Evolutionary conservation across 345 rosid species (phyloP).

Genomic region (Ailanthus altissimus): DNA sequence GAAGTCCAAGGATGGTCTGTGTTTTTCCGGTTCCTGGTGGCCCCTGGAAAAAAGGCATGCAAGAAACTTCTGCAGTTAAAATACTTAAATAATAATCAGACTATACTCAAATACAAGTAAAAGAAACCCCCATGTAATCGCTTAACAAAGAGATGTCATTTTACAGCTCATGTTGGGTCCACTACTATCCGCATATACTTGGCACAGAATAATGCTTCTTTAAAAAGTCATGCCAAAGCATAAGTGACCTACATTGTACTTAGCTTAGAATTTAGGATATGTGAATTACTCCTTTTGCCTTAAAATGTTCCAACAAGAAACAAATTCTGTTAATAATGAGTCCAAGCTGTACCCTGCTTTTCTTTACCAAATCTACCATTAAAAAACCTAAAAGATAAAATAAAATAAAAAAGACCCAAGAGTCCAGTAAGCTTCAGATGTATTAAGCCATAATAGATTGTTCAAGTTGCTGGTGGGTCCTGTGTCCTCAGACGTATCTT

Average conservation of each 20-base stretch:
- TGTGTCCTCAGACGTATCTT: neutral
- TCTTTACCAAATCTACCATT: neutral
- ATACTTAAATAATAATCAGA: neutral
- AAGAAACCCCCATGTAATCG: neutral
- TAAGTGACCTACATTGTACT: neutral
- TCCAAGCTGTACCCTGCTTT: neutral
- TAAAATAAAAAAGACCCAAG: neutral
- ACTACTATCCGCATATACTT: neutral
- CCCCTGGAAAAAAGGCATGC: constrained; percentile 53
- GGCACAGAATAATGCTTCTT: neutral
- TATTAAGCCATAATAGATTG: neutral
- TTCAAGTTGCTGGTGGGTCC: neutral
- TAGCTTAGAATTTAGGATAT: no score
- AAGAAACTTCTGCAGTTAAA: constrained; percentile 21
- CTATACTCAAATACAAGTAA: neutral
- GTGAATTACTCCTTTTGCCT: no score
- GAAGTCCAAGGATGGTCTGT: constrained; percentile 91
- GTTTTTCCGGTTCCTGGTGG: constrained; percentile 99
- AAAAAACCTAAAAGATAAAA: no score
- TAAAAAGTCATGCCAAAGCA: neutral
- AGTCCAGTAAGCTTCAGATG: neutral
- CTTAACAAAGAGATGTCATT: neutral
- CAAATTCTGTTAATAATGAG: neutral
- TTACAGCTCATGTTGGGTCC: neutral
- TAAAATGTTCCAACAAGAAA: neutral